Evolutionary conservation across 2,329 filamentous ascomycete species (phyloP).

Genomic region (Microsporum canis): DNA sequence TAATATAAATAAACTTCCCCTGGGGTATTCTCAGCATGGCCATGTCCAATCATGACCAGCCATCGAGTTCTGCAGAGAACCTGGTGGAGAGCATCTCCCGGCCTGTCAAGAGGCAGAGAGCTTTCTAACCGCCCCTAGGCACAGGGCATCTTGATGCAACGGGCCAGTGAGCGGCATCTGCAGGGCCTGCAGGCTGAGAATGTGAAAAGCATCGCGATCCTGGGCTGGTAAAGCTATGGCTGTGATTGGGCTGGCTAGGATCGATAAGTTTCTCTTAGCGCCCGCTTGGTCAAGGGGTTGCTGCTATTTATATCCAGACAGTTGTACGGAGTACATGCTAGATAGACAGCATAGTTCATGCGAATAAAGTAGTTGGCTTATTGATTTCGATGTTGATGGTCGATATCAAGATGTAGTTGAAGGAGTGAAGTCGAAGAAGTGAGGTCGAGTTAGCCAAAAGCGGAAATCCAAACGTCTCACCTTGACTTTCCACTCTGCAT

Average conservation of each 20-base stretch:
- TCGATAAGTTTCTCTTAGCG: neutral
- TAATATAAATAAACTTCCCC: neutral
- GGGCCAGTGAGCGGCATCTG: neutral
- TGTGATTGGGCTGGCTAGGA: neutral
- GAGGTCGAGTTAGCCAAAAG: too few relatives aligned
- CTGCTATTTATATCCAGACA: neutral
- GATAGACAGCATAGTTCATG: too few relatives aligned
- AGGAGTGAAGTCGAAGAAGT: too few relatives aligned
- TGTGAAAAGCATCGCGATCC: neutral
- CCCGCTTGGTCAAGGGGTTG: neutral
- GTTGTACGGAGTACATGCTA: neutral
- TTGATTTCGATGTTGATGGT: too few relatives aligned
- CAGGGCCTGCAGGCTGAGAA: neutral
- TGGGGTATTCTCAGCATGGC: neutral
- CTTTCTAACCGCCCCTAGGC: neutral
- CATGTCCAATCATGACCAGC: neutral
- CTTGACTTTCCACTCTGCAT: too few relatives aligned
- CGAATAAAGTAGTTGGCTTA: too few relatives aligned
- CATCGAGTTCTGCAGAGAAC: neutral
- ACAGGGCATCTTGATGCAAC: neutral
- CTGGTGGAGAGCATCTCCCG: neutral
- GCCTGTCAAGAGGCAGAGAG: conserved; percentile 1
- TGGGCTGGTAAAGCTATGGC: neutral
- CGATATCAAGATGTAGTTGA: too few relatives aligned
- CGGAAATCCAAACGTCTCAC: too few relatives aligned